Conservation (phyloP, 106 monocot species). For the Alisma plantagoaquatica region DNA sequence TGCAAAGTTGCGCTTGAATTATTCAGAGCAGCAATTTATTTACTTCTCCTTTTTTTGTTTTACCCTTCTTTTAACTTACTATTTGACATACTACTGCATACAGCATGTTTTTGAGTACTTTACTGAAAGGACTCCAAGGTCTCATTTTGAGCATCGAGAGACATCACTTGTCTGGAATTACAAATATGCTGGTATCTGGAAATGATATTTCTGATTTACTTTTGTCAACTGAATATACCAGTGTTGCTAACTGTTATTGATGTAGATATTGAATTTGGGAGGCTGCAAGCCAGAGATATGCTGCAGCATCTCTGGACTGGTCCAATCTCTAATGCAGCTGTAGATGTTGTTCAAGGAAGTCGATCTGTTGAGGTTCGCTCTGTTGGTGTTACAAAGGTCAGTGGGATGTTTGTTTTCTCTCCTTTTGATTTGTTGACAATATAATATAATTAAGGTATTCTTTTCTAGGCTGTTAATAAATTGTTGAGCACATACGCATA, state of each 20-base stretch:
- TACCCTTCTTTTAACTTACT: too few relatives aligned
- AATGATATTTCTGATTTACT: too few relatives aligned
- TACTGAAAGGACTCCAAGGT: slow-evolving; percentile 91
- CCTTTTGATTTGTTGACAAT: too few relatives aligned
- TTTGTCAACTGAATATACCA: too few relatives aligned
- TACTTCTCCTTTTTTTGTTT: too few relatives aligned
- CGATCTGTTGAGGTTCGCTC: slow-evolving; percentile 94
- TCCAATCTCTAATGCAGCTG: slow-evolving; percentile 94
- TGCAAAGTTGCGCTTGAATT: too few relatives aligned
- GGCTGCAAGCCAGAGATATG: slow-evolving; percentile 98
- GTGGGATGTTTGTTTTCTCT: background rate
- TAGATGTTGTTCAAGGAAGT: slow-evolving; percentile 97
- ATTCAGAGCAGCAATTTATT: too few relatives aligned
- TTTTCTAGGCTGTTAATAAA: too few relatives aligned
- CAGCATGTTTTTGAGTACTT: slow-evolving; percentile 99
- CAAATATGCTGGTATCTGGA: slow-evolving; percentile 99
- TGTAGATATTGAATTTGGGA: slow-evolving; percentile 94
- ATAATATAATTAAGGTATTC: too few relatives aligned
- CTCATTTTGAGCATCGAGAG: slow-evolving; percentile 98
- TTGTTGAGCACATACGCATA: too few relatives aligned
- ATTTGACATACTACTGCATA: too few relatives aligned
- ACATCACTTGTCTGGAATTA: slow-evolving; percentile 98
- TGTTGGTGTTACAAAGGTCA: slow-evolving; percentile 95
- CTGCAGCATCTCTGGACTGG: slow-evolving; percentile 97
- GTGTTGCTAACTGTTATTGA: too few relatives aligned